Evolutionary conservation across 2,329 filamentous ascomycete genomes (phyloP).

Genomic region (Paecilomyces dactylethromorphus): DNA sequence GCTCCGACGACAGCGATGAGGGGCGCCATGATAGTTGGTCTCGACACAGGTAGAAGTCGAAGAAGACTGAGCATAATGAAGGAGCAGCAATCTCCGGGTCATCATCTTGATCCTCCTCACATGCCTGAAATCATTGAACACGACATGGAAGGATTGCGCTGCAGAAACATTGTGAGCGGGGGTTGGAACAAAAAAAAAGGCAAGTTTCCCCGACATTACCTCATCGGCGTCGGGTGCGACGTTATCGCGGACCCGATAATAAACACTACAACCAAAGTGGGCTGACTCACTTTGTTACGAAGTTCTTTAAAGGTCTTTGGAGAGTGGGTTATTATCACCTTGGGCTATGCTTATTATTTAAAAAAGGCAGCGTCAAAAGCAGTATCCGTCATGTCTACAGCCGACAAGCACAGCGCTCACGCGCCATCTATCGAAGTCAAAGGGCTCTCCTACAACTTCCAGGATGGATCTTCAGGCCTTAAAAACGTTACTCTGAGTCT

Average conservation of each 20-base stretch:
- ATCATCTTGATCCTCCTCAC: slow-evolving; percentile 8
- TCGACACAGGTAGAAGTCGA: slow-evolving; percentile 14
- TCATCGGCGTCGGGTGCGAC: background rate
- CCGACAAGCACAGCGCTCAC: slow-evolving; percentile 5
- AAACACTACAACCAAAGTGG: background rate
- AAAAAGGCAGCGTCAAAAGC: background rate
- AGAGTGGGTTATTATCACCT: background rate
- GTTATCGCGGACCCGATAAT: background rate
- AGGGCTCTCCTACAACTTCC: slow-evolving; percentile 81
- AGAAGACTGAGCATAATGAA: slow-evolving; percentile 21
- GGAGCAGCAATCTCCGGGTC: background rate
- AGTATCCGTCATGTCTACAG: background rate
- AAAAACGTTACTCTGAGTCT: slow-evolving; percentile 66
- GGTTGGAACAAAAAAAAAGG: background rate
- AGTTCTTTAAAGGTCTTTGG: background rate
- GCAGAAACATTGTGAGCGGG: background rate
- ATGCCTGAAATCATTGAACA: background rate
- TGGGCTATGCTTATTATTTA: background rate
- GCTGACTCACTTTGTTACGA: background rate
- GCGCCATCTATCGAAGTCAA: slow-evolving; percentile 64
- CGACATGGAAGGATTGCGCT: background rate
- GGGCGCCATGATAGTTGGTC: slow-evolving; percentile 39
- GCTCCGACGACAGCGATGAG: slow-evolving; percentile 79
- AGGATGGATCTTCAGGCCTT: slow-evolving; percentile 75
- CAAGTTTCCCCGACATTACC: slow-evolving; percentile 1